These are phyloP conservation scores for Fabrea salina DNA, from an alignment of 169 alveolate species.

Conservation along the genomic window DNA sequence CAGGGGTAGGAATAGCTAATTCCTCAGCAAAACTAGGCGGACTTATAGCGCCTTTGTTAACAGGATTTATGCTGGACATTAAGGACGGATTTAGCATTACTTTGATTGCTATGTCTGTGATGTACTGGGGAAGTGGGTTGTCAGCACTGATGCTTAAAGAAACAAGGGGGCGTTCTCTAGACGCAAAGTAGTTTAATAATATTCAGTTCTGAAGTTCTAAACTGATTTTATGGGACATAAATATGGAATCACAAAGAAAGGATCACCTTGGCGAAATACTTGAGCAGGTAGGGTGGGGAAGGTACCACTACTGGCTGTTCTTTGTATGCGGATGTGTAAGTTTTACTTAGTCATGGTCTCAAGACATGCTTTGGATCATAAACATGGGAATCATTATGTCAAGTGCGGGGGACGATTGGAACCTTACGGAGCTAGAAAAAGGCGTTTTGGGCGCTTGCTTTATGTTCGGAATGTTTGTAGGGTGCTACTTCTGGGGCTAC, in stretches of 20 bases:
- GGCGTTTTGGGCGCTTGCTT: neutral
- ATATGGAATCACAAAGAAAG: neutral
- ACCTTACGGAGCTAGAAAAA: neutral
- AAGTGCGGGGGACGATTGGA: neutral
- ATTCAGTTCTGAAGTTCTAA: no score
- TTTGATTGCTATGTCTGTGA: no score
- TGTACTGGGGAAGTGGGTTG: no score
- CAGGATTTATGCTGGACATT: neutral
- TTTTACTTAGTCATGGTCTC: slow-evolving; percentile 2
- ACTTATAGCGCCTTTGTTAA: neutral
- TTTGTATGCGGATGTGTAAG: neutral
- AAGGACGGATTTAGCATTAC: no score
- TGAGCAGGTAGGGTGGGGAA: slow-evolving; percentile 19
- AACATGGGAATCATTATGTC: neutral
- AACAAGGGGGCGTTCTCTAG: no score
- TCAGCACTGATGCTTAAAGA: no score
- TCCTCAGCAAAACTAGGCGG: neutral
- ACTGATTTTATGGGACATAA: neutral
- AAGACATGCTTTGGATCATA: neutral
- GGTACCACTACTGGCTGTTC: neutral
- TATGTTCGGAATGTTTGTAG: neutral
- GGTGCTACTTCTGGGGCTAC: neutral
- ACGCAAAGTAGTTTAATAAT: no score
- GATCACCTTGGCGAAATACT: neutral
- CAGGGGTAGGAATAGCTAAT: neutral